Evolutionary conservation across 352 stramenopile species (phyloP).

Genomic region (Pythium monospermum): DNA sequence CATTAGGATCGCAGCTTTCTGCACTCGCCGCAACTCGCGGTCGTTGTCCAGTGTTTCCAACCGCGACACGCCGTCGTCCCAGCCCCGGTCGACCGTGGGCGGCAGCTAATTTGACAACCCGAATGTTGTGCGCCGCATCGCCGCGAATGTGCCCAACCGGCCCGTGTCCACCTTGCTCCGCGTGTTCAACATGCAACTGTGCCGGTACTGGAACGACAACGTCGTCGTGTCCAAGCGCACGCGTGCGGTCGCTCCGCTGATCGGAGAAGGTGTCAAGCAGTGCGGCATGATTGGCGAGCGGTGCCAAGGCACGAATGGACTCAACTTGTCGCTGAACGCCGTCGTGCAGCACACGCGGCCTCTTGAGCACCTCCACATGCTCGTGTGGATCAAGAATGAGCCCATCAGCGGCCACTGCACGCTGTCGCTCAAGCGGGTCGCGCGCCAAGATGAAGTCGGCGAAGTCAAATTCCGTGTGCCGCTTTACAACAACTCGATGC

Average conservation of each 20-base stretch:
- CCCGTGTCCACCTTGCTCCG: conserved; percentile 64
- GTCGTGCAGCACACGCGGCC: conserved; percentile 66
- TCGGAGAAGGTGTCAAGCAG: conserved; percentile 75
- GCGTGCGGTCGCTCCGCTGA: conserved; percentile 62
- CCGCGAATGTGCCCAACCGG: conserved; percentile 36
- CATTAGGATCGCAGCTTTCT: no score
- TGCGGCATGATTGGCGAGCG: conserved; percentile 75
- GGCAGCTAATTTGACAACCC: conserved; percentile 79
- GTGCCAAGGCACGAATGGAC: conserved; percentile 37
- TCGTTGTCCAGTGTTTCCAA: conserved; percentile 40
- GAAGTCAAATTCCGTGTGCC: conserved; percentile 75
- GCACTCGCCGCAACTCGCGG: conserved; percentile 39
- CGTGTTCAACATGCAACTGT: conserved; percentile 74
- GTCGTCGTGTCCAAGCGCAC: conserved; percentile 77
- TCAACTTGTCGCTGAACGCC: conserved; percentile 66
- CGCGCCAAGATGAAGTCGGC: conserved; percentile 52
- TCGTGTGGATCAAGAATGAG: conserved; percentile 81
- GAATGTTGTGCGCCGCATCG: conserved; percentile 57
- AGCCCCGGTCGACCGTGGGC: conserved; percentile 26
- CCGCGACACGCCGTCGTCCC: conserved; percentile 19
- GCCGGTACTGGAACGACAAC: conserved; percentile 64
- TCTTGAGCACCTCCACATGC: conserved; percentile 77
- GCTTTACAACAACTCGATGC: conserved; percentile 78
- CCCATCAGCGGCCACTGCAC: conserved; percentile 75
- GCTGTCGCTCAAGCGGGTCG: conserved; percentile 75